phyloP scores from a whole-genome alignment of 1,284 basidiomycete species.

The Ceratobasidium papillatum region DNA sequence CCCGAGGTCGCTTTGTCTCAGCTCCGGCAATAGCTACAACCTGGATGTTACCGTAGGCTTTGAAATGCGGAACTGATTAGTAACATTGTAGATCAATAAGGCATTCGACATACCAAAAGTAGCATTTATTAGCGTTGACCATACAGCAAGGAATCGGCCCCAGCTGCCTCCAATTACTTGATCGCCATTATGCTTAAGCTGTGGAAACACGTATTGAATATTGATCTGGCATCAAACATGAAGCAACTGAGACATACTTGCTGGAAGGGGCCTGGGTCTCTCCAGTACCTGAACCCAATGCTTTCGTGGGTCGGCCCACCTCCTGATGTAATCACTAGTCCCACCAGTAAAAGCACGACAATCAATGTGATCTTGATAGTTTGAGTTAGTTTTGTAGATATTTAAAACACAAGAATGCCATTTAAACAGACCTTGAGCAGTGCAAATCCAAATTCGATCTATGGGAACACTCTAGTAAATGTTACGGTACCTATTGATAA shows the following conservation, averaged over 20 bases:
- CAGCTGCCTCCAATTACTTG: slow-evolving; percentile 41
- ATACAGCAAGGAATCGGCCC: slow-evolving; percentile 47
- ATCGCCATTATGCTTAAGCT: slow-evolving; percentile 20
- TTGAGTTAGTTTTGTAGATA: neutral
- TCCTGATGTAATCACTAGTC: slow-evolving; percentile 46
- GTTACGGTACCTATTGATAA: neutral
- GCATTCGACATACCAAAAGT: slow-evolving; percentile 41
- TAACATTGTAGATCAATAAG: neutral
- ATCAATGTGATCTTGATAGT: slow-evolving; percentile 30
- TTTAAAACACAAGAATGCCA: neutral
- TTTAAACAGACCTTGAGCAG: slow-evolving; percentile 46
- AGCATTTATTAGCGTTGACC: slow-evolving; percentile 46
- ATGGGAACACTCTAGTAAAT: neutral
- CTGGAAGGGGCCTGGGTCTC: slow-evolving; percentile 47
- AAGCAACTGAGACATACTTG: neutral
- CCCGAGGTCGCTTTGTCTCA: slow-evolving; percentile 51
- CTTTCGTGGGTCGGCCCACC: slow-evolving; percentile 41
- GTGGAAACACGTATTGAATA: neutral
- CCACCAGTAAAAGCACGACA: slow-evolving; percentile 37
- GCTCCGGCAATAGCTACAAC: slow-evolving; percentile 50
- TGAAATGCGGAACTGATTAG: neutral
- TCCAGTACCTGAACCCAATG: slow-evolving; percentile 49
- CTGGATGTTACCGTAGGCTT: slow-evolving; percentile 44
- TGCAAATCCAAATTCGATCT: slow-evolving; percentile 47
- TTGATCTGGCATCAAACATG: neutral